A percentile compares a stretch with the other conserved stretches of the same genome.
phyloP scores from a whole-genome alignment of 2,329 filamentous ascomycete genomes.

The Cercospora berteroae region DNA sequence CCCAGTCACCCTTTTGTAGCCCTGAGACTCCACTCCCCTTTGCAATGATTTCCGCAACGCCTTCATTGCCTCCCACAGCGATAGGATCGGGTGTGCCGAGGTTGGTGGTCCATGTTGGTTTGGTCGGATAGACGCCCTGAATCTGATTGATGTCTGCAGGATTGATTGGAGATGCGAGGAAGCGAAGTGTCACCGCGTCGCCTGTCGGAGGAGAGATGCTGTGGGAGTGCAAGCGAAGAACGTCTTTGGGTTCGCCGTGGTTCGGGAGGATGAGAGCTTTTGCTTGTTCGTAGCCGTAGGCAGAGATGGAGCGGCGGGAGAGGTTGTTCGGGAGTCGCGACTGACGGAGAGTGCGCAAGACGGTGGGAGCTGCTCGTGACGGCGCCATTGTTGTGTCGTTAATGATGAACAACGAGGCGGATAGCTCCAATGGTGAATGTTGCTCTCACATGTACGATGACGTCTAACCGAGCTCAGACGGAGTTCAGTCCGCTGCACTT shows the following conservation, averaged over 20 bases:
- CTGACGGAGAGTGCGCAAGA: not conserved
- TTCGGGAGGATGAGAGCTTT: constrained; percentile 76
- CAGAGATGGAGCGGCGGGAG: constrained; percentile 50
- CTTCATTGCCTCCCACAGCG: constrained; percentile 85
- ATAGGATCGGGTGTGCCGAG: constrained; percentile 75
- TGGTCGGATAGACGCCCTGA: constrained; percentile 90
- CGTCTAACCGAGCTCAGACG: constrained; percentile 1
- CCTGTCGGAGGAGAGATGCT: constrained; percentile 75
- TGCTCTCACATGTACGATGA: constrained; percentile 1
- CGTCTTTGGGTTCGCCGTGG: constrained; percentile 72
- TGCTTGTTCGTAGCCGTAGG: constrained; percentile 79
- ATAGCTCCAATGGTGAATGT: not conserved
- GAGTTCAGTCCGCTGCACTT: constrained; percentile 9
- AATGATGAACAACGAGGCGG: not conserved
- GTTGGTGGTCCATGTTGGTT: constrained; percentile 70
- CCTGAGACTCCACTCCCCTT: constrained; percentile 61
- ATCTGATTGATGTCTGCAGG: constrained; percentile 98
- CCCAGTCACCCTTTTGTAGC: constrained; percentile 81
- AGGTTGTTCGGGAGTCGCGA: not conserved
- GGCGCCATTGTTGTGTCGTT: constrained; percentile 23
- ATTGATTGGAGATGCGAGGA: constrained; percentile 90
- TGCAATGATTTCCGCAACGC: constrained; percentile 82
- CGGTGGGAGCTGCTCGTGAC: constrained; percentile 24
- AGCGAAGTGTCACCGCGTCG: constrained; percentile 71
- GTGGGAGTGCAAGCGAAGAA: constrained; percentile 68